Evolutionary conservation across 257 asterid genomes (phyloP), one percentile per base, ranked within the genome.

Genomic region (Prunella vulgaris): DNA sequence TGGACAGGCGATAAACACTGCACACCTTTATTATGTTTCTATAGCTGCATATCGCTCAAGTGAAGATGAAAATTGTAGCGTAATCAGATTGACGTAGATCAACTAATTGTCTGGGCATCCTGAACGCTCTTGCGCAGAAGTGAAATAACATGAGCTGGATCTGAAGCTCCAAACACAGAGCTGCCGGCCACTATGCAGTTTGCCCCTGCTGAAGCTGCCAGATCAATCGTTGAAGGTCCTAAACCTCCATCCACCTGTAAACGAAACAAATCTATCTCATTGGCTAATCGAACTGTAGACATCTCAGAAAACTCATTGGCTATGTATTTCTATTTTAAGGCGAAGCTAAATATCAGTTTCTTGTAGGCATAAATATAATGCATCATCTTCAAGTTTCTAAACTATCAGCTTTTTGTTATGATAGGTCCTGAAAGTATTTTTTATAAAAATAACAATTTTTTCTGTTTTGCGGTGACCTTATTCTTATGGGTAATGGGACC

Each of bases 131-230:
- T 76, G 28, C 95, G 88, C 83, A 87, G 6, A 18, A 82, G 74
- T 37, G 94, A 81, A 82, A 92, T 87, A 64, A 84, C 98, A 22
- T 82, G 84, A 69, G 93, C 89, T 27, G 98, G 96, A 73, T 92
- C 85, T 5, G 95, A 42, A 70, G 97, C 93, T 71, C 96, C 98
- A 68, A 92, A 92, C 25, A 92, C 92, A 0, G 96, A 92, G 77
- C 95, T 90, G 69, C 98, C 96, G 1, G 95, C 97, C 28, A 92
- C 98, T 40, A 89, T 85, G 80, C 96, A 87, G 88, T 89, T 89
- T 35, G 98, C 98, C 51, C 96, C 96, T 3, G 95, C 96, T 42
- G 89, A 70, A 21, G 98, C 79, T 5, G 96, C 96, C 37, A 69
- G 22, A 69, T 85, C 91, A 46, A 90, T 88, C 9, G 97, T 90